Conservation (phyloP, 108 stramenopile genomes). For the Discostella pseudostelligera region DNA sequence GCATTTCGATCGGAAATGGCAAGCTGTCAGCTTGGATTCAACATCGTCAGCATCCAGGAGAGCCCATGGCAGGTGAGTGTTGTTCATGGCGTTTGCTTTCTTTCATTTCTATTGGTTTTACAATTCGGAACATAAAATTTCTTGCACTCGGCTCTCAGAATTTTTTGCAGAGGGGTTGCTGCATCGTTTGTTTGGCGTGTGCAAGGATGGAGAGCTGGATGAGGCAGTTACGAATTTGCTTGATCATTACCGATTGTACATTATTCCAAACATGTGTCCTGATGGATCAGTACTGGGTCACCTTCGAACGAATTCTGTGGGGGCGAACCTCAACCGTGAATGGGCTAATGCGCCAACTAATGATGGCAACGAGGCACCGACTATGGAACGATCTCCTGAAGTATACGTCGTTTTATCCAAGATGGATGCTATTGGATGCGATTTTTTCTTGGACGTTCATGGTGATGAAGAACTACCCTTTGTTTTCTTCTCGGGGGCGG, state of each 20-base stretch:
- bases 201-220: constrained; percentile 45
- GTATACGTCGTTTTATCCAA: constrained; percentile 72
- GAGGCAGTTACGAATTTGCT: constrained; percentile 46
- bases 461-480: constrained; percentile 88
- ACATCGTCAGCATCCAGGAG: constrained; percentile 87
- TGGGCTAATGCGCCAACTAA: constrained; percentile 63
- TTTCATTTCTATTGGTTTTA: too few species aligned
- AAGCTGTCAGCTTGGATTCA: constrained; percentile 67
- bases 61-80: constrained; percentile 67
- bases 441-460: constrained; percentile 85
- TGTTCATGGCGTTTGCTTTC: not conserved
- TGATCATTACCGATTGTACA: constrained; percentile 68
- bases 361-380: constrained; percentile 73
- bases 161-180: constrained; percentile 74
- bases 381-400: constrained; percentile 77
- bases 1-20: constrained; percentile 66
- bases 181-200: constrained; percentile 59
- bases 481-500: constrained; percentile 85
- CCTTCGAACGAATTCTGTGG: constrained; percentile 81
- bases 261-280: constrained; percentile 89
- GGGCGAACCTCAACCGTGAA: constrained; percentile 88
- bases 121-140: not conserved
- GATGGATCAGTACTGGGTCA: constrained; percentile 84
- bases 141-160: constrained; percentile 22
- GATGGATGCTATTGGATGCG: constrained; percentile 83